Conservation (phyloP, 495 filamentous ascomycete species). For the Hypomontagnella monticulosa region DNA sequence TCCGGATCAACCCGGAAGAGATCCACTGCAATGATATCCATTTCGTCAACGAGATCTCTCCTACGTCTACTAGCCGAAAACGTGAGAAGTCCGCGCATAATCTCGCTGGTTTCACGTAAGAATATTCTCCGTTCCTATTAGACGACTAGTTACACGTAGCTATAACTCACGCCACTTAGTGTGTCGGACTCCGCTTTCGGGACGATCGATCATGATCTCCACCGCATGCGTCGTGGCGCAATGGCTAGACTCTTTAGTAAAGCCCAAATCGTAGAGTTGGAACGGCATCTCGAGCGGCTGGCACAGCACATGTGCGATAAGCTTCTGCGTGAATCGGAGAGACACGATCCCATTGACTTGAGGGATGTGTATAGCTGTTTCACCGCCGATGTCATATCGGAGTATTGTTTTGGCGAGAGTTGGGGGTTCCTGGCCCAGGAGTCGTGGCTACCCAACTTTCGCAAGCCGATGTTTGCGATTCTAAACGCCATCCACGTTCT, state of each 20-base stretch:
- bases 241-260: slow-evolving; percentile 56
- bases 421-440: slow-evolving; percentile 31
- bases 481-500: slow-evolving; percentile 9
- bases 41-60: slow-evolving; percentile 48
- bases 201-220: slow-evolving; percentile 52
- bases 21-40: slow-evolving; percentile 45
- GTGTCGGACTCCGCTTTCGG: slow-evolving; percentile 45
- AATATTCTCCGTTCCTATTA: slow-evolving; percentile 23
- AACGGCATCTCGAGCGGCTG: slow-evolving; percentile 43
- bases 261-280: slow-evolving; percentile 38
- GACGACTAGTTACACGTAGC: neutral
- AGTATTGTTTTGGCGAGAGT: slow-evolving; percentile 40
- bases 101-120: slow-evolving; percentile 37
- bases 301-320: slow-evolving; percentile 37
- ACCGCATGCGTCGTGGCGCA: slow-evolving; percentile 49
- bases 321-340: slow-evolving; percentile 20
- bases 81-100: slow-evolving; percentile 48
- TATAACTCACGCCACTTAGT: slow-evolving; percentile 51
- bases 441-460: slow-evolving; percentile 35
- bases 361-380: slow-evolving; percentile 34
- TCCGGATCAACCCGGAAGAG: slow-evolving; percentile 50
- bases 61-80: slow-evolving; percentile 38
- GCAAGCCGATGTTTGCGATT: slow-evolving; percentile 10
- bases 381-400: slow-evolving; percentile 38
- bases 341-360: slow-evolving; percentile 6